Evolutionary conservation across 331 rosid species (phyloP).

Genomic region (Malus hybrid): DNA sequence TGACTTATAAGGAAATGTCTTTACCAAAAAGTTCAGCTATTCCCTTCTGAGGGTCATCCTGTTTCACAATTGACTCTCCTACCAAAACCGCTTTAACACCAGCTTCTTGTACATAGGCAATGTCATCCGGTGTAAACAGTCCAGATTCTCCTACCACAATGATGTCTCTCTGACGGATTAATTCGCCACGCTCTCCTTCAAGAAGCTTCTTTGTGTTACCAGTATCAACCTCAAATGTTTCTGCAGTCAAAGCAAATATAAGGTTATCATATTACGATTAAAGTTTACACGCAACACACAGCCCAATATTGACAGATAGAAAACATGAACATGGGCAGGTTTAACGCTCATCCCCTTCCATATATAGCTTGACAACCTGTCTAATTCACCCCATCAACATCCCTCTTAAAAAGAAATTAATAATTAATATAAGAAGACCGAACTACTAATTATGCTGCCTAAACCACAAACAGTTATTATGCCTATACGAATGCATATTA

Average conservation of each 20-base stretch:
- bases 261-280: neutral
- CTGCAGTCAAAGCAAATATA: conserved; percentile 29
- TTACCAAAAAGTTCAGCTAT: conserved; percentile 76
- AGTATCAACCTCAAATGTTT: conserved; percentile 86
- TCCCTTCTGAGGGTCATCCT: conserved; percentile 80
- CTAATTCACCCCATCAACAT: neutral
- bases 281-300: neutral
- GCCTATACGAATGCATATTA: neutral
- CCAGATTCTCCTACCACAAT: conserved; percentile 95
- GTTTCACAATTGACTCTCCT: conserved; percentile 86
- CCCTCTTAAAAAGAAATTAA: neutral
- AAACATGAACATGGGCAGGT: neutral
- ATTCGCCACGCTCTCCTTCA: conserved; percentile 78
- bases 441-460: neutral
- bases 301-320: neutral
- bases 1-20: conserved; percentile 44
- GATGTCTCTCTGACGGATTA: conserved; percentile 57
- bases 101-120: conserved; percentile 90
- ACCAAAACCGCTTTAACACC: conserved; percentile 93
- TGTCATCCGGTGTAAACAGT: conserved; percentile 68
- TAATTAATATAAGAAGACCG: neutral
- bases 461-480: neutral
- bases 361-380: neutral
- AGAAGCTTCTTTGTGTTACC: conserved; percentile 81
- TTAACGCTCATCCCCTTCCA: neutral